These are phyloP conservation scores for Hirsutella rhossiliensis DNA, from an alignment of 2,329 filamentous ascomycete genomes.

Conservation along the genomic window DNA sequence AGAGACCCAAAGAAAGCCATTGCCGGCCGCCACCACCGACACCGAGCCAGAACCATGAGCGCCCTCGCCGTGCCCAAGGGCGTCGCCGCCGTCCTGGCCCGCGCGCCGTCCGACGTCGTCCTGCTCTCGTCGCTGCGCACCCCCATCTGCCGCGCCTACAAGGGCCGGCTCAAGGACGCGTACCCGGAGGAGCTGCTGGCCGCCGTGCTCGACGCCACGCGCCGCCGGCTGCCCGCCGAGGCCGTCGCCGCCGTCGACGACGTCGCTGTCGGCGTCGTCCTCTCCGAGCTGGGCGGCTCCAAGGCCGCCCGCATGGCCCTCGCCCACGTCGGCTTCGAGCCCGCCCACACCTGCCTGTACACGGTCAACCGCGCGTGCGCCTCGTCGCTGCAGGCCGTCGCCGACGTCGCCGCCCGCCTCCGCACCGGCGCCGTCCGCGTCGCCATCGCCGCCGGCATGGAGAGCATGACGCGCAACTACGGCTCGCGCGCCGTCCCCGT, in stretches of 20 bases:
- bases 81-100: constrained; percentile 64
- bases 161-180: constrained; percentile 73
- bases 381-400: constrained; percentile 66
- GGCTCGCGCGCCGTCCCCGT: constrained; percentile 73
- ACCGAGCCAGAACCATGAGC: neutral
- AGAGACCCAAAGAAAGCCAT: too few species aligned
- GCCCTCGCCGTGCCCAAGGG: constrained; percentile 26
- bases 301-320: constrained; percentile 89
- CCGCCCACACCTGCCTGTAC: constrained; percentile 61
- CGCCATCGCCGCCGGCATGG: constrained; percentile 82
- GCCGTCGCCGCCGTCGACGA: constrained; percentile 51
- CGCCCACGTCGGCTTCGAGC: constrained; percentile 63
- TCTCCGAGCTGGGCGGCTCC: constrained; percentile 79
- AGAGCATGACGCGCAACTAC: constrained; percentile 94
- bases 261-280: constrained; percentile 75
- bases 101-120: constrained; percentile 70
- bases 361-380: constrained; percentile 85
- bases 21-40: too few species aligned
- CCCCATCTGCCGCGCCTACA: constrained; percentile 71
- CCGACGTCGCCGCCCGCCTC: constrained; percentile 62
- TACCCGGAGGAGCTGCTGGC: constrained; percentile 84
- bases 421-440: constrained; percentile 58
- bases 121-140: constrained; percentile 87
- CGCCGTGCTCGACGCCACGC: constrained; percentile 34
- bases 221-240: constrained; percentile 48